Conservation (phyloP, 2,329 filamentous ascomycete genomes). For the Paraphoma sp. region DNA sequence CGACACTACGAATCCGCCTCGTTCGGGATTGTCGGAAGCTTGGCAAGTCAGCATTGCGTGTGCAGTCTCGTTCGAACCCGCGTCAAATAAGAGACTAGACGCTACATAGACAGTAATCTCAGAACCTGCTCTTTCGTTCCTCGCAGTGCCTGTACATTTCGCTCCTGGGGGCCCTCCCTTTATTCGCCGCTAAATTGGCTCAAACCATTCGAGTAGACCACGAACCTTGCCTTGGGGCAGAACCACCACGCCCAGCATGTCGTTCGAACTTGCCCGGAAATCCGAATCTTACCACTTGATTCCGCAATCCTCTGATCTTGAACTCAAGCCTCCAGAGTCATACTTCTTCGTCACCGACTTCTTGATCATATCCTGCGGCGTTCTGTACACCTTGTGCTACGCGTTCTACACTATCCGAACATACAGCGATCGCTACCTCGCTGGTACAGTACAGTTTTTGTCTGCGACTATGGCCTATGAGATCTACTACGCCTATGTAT, state of each 20-base stretch:
- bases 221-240: background rate
- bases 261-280: slow-evolving; percentile 38
- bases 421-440: slow-evolving; percentile 42
- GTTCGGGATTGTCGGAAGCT: slow-evolving; percentile 32
- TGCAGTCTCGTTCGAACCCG: slow-evolving; percentile 5
- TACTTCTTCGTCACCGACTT: slow-evolving; percentile 52
- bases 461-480: slow-evolving; percentile 48
- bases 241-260: slow-evolving; percentile 20
- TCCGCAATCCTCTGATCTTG: slow-evolving; percentile 58
- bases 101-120: background rate
- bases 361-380: slow-evolving; percentile 49
- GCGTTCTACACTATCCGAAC: slow-evolving; percentile 49
- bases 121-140: background rate
- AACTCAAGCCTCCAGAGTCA: slow-evolving; percentile 46
- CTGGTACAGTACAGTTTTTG: slow-evolving; percentile 42
- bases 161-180: background rate
- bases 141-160: background rate
- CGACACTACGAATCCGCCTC: slow-evolving; percentile 2
- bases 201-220: background rate
- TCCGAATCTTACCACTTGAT: slow-evolving; percentile 56
- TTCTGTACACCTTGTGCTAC: slow-evolving; percentile 51
- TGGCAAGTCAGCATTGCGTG: slow-evolving; percentile 20
- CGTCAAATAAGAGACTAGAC: slow-evolving; percentile 7
- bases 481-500: slow-evolving; percentile 49
- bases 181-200: background rate